These are phyloP conservation scores for Dryas integrifolia DNA, from an alignment of 331 rosid species.

Conservation along the genomic window DNA sequence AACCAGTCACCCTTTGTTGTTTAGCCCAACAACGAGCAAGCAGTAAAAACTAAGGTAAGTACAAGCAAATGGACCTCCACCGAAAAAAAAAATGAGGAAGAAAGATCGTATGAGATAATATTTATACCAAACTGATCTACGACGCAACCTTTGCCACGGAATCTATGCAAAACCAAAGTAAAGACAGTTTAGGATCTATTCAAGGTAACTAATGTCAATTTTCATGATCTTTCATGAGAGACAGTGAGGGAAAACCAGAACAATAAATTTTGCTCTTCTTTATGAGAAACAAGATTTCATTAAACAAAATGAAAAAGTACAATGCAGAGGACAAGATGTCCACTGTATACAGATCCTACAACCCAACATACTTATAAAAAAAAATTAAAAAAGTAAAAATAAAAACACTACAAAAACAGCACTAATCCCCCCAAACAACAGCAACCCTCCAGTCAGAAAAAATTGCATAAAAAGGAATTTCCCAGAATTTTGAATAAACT, in stretches of 20 bases:
- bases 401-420: not conserved
- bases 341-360: not conserved
- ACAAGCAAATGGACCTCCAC: not conserved
- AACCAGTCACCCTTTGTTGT: conserved; percentile 18
- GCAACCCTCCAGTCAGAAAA: not conserved
- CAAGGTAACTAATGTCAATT: not conserved
- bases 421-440: not conserved
- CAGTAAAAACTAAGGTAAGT: not conserved
- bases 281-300: not conserved
- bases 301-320: not conserved
- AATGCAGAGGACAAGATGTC: not conserved
- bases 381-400: too few relatives aligned
- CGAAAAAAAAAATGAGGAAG: not conserved
- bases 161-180: not conserved
- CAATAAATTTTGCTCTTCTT: not conserved
- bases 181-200: not conserved
- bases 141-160: not conserved
- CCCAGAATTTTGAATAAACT: not conserved
- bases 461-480: not conserved
- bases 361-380: not conserved
- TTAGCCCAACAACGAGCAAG: conserved; percentile 21
- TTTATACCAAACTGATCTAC: not conserved
- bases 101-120: not conserved
- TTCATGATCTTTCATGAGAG: not conserved
- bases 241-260: not conserved